These are phyloP conservation scores for Ceratocystis alfenasii DNA, from an alignment of 2,329 filamentous ascomycete species.

Conservation along the genomic window DNA sequence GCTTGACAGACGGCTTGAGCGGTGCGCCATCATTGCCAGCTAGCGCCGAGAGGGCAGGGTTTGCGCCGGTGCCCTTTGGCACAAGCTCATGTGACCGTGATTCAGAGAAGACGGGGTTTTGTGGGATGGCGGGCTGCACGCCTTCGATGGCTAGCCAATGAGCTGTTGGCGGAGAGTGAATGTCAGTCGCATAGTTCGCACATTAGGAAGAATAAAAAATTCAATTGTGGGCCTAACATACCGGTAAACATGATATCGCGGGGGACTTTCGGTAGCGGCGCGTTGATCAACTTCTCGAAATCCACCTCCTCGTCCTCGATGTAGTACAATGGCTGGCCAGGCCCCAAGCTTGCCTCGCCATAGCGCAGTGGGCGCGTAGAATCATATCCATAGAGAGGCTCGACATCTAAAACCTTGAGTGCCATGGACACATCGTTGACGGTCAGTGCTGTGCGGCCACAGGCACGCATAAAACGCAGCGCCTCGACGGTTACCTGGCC, in stretches of 20 bases:
- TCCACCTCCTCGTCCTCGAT: conserved; percentile 97
- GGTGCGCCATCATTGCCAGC: conserved; percentile 37
- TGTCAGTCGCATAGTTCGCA: conserved; percentile 2
- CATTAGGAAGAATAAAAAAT: not conserved
- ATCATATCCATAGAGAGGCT: conserved; percentile 93
- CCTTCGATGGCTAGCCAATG: conserved; percentile 98
- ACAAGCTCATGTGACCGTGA: conserved; percentile 73
- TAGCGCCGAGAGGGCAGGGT: conserved; percentile 64
- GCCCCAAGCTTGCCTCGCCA: conserved; percentile 85
- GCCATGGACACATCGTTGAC: conserved; percentile 85
- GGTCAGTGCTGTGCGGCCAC: conserved; percentile 71
- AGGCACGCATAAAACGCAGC: conserved; percentile 89
- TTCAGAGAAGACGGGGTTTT: conserved; percentile 84
- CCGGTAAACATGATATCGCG: conserved; percentile 85
- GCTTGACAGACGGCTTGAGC: conserved; percentile 86
- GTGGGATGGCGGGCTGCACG: conserved; percentile 88
- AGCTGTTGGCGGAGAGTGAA: conserved; percentile 38
- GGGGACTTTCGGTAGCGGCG: conserved; percentile 85
- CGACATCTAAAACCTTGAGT: conserved; percentile 74
- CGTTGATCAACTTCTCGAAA: conserved; percentile 98
- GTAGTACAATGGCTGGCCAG: conserved; percentile 90
- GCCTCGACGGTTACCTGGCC: conserved; percentile 89
- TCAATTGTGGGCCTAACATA: conserved; percentile 31
- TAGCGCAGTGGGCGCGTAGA: conserved; percentile 79
- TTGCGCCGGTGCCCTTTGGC: conserved; percentile 80